These are phyloP conservation scores for Vitis labrusca DNA, from an alignment of 164 flowering plant genomes.

Conservation along the genomic window DNA sequence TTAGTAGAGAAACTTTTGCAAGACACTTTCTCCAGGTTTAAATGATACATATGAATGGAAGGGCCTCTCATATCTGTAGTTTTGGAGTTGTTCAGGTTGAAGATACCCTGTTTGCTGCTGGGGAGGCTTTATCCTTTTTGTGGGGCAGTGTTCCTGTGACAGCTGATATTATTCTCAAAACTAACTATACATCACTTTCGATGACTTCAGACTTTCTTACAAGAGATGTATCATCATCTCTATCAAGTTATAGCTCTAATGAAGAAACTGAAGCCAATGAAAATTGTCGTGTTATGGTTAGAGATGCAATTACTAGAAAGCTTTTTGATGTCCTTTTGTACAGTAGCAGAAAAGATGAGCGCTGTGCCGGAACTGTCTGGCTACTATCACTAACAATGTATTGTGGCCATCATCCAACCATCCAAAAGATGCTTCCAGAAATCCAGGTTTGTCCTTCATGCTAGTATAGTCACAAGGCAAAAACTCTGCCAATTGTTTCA, in stretches of 20 bases:
- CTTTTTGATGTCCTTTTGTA: slow-evolving; percentile 82
- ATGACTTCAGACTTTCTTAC: slow-evolving; percentile 75
- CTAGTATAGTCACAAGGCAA: neutral
- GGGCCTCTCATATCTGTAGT: slow-evolving; percentile 1
- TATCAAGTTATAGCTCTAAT: slow-evolving; percentile 24
- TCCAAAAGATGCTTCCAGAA: slow-evolving; percentile 90
- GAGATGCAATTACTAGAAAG: slow-evolving; percentile 69
- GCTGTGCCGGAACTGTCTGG: slow-evolving; percentile 98
- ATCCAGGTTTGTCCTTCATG: slow-evolving; percentile 66
- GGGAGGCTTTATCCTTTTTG: slow-evolving; percentile 90
- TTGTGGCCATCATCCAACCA: slow-evolving; percentile 76
- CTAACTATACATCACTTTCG: slow-evolving; percentile 84
- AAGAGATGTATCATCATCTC: slow-evolving; percentile 49
- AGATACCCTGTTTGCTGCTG: slow-evolving; percentile 94
- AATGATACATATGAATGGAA: neutral
- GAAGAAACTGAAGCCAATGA: slow-evolving; percentile 41
- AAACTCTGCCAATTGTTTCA: neutral
- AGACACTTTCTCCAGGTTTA: neutral
- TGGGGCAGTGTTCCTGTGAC: slow-evolving; percentile 98
- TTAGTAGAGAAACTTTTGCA: neutral
- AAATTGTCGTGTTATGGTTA: slow-evolving; percentile 43
- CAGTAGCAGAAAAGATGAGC: slow-evolving; percentile 91
- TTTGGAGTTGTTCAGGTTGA: slow-evolving; percentile 66
- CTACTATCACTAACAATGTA: slow-evolving; percentile 86
- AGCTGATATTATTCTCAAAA: slow-evolving; percentile 84